Evolutionary conservation across 495 filamentous ascomycete genomes (phyloP).

Genomic region (Aspergillus cavernicola): DNA sequence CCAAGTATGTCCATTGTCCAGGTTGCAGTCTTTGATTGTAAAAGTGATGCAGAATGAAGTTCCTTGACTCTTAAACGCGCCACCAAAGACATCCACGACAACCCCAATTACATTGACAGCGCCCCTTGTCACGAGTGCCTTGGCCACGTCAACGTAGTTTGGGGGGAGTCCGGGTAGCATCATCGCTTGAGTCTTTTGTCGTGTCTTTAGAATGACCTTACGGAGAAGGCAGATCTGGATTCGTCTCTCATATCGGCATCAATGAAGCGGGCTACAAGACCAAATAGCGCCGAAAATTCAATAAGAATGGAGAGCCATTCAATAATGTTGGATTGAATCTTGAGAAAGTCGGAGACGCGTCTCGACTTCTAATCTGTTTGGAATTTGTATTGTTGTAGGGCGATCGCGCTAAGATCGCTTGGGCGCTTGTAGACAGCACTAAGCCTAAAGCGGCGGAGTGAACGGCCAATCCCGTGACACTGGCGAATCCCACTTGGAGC

Average conservation of each 20-base stretch:
- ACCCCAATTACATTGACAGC: slow-evolving; percentile 44
- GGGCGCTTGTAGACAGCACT: slow-evolving; percentile 20
- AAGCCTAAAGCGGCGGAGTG: slow-evolving; percentile 23
- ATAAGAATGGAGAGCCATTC: no score
- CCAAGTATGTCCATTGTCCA: slow-evolving; percentile 28
- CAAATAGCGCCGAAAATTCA: neutral
- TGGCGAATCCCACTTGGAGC: no score
- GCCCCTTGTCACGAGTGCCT: slow-evolving; percentile 28
- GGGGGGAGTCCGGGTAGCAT: slow-evolving; percentile 5
- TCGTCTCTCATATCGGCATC: neutral
- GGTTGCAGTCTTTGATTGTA: slow-evolving; percentile 43
- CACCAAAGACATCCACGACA: slow-evolving; percentile 39
- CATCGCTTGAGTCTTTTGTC: neutral
- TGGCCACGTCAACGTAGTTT: slow-evolving; percentile 33
- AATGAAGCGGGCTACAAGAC: neutral
- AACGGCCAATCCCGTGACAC: slow-evolving; percentile 20
- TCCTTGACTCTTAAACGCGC: slow-evolving; percentile 25
- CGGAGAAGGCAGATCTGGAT: neutral
- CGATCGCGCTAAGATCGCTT: slow-evolving; percentile 28
- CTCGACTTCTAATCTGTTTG: neutral
- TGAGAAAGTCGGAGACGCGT: neutral
- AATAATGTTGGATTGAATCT: no score
- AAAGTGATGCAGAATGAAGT: slow-evolving; percentile 44
- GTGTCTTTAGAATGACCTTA: neutral
- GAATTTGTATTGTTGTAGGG: neutral